These are phyloP conservation scores for Aspergillus leporis DNA, from an alignment of 495 filamentous ascomycete genomes.

Conservation along the genomic window DNA sequence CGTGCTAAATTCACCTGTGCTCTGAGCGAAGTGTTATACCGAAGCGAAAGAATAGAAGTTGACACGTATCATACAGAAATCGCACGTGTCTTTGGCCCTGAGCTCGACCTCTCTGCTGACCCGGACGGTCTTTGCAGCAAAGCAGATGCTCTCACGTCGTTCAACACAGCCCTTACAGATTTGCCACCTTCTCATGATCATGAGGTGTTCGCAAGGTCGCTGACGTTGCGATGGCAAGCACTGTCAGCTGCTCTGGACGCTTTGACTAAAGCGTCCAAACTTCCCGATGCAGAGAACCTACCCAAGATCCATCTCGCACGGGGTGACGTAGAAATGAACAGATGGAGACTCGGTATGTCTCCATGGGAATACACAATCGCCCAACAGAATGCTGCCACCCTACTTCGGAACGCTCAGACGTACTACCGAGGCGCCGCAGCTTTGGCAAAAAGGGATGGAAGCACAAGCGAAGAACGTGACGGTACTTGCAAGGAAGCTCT, in stretches of 20 bases:
- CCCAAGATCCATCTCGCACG: constrained; percentile 60
- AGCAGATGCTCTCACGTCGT: constrained; percentile 58
- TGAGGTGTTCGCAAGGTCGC: constrained; percentile 27
- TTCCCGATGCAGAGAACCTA: constrained; percentile 52
- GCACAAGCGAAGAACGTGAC: constrained; percentile 46
- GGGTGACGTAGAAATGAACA: constrained; percentile 62
- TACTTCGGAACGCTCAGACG: constrained; percentile 63
- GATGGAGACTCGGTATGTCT: constrained; percentile 53
- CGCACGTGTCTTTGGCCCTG: constrained; percentile 39
- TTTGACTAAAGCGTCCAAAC: constrained; percentile 55
- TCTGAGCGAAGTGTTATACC: constrained; percentile 57
- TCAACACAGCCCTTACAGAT: constrained; percentile 47
- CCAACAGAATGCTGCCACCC: constrained; percentile 45
- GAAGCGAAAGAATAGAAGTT: constrained; percentile 44
- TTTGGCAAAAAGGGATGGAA: constrained; percentile 44
- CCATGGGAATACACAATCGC: constrained; percentile 49
- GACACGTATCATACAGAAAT: constrained; percentile 53
- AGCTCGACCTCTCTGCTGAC: constrained; percentile 42
- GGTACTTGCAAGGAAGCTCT: constrained; percentile 47
- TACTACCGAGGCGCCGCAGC: constrained; percentile 63
- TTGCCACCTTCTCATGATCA: constrained; percentile 30
- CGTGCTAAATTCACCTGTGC: constrained; percentile 54
- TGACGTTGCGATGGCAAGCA: constrained; percentile 48
- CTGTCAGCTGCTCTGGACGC: constrained; percentile 47
- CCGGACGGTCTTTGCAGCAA: constrained; percentile 55